Evolutionary conservation across 2,329 filamentous ascomycete species (phyloP), one percentile per base, ranked within the genome.

Genomic region (Talaromyces rugulosus): DNA sequence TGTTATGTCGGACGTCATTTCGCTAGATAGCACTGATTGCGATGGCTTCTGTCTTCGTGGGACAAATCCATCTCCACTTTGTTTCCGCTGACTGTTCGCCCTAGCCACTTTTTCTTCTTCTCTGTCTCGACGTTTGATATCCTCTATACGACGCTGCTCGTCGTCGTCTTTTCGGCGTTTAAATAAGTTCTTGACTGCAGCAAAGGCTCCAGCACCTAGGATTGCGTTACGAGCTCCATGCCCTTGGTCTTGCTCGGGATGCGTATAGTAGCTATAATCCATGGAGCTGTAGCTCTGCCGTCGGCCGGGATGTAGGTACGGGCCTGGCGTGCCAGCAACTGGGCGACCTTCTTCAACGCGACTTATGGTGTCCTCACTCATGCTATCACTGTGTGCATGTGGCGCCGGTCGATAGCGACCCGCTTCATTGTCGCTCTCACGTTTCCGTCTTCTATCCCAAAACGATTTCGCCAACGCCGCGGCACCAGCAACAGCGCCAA

Each of bases 161-260:
- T 83, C 77, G 72, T 81, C 73, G 66, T 85, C 80, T 71, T 81
- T 72, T 67, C 86, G 76, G 73, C 87, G 81, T 66, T 83, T 85
- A 72, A 89, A 82, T 72, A 85, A 85, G 76, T 84, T 88, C 51
- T 76, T 75, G 34, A 81, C 59, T 4, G 78, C 77, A 6, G 85
- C 84, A 55, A 92, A 77, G 79, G 88, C 90, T 8, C 89, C 89
- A 36, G 89, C 78, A 1, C 89, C 89, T 30, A 91, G 75, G 1
- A 87, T 81, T 8, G 84, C 87, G 56, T 88, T 85, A 27, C 81
- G 82, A n/a, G 81, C 74, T 0, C 81, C 81, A 64, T 83, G 82
- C 12, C 78, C 74, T 59, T 77, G 28, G 75, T 76, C 51, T 70
- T 67, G 60, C 61, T 81, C 76, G 7, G 80, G 79, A 12, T 75